Percentiles rank a stretch among this genome's conserved stretches.
Conservation (phyloP, 2,329 filamentous ascomycete genomes). For the Pseudovirgaria hyperparasitica region DNA sequence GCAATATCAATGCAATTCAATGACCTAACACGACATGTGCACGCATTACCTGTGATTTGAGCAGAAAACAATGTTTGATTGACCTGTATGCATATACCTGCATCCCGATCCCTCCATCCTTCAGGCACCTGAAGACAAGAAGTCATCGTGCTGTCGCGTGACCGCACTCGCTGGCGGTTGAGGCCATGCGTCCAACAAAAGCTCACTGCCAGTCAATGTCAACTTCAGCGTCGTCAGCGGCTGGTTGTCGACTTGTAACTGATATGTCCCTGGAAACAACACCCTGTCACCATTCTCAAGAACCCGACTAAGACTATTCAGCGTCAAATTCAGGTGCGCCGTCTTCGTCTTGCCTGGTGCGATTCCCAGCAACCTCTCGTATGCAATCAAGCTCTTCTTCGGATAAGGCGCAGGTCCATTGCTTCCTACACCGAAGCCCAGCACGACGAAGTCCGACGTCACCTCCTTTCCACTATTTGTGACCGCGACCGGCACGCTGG, state of each 20-base stretch:
- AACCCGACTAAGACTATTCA: constrained; percentile 37
- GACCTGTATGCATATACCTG: too few relatives aligned
- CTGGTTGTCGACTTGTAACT: constrained; percentile 12
- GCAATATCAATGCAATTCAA: too few relatives aligned
- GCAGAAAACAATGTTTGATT: too few relatives aligned
- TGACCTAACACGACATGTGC: too few relatives aligned
- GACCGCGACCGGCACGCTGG: constrained; percentile 28
- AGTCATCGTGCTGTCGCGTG: too few relatives aligned
- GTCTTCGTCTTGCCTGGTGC: constrained; percentile 19
- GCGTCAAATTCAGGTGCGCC: constrained; percentile 30
- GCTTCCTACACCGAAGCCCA: constrained; percentile 37
- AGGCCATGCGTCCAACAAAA: constrained; percentile 16
- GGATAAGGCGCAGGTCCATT: constrained; percentile 40
- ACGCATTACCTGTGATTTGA: too few relatives aligned
- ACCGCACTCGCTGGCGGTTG: too few relatives aligned
- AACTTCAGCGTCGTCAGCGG: constrained; percentile 11
- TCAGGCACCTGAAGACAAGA: too few relatives aligned
- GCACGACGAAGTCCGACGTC: constrained; percentile 42
- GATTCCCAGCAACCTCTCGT: constrained; percentile 33
- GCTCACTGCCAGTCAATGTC: constrained; percentile 12
- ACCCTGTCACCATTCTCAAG: constrained; percentile 39
- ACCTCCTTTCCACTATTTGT: constrained; percentile 33
- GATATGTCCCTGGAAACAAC: constrained; percentile 42
- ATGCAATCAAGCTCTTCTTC: constrained; percentile 40
- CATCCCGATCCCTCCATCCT: too few relatives aligned